Percentiles rank a stretch among this genome's conserved stretches.
Evolutionary conservation across 306 rosid genomes (phyloP).

Genomic region (Canavalia gladiata): DNA sequence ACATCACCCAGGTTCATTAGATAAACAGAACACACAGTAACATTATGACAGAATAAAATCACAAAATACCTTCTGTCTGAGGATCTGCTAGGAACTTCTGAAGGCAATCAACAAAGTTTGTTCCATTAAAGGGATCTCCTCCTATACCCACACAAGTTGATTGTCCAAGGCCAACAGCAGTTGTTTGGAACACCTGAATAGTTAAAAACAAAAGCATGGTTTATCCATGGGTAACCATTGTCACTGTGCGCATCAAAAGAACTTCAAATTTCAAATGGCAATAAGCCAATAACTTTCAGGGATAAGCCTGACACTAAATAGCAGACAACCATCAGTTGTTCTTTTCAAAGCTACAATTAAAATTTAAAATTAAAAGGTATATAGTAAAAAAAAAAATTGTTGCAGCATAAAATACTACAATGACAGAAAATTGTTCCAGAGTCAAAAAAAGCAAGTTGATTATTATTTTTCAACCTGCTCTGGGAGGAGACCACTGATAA

Average conservation of each 20-base stretch:
- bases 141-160: slow-evolving; percentile 99
- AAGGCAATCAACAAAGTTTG: slow-evolving; percentile 97
- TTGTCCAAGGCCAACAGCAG: slow-evolving; percentile 99
- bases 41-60: slow-evolving; percentile 16
- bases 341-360: slow-evolving; percentile 11
- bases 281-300: background rate
- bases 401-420: background rate
- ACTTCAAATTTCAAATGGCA: slow-evolving; percentile 43
- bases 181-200: slow-evolving; percentile 94
- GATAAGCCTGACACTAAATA: slow-evolving; percentile 33
- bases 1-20: background rate
- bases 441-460: background rate
- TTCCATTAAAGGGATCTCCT: slow-evolving; percentile 99
- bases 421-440: background rate
- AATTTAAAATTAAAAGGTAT: background rate
- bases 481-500: slow-evolving; percentile 22
- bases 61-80: slow-evolving; percentile 86
- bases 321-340: slow-evolving; percentile 10
- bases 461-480: slow-evolving; percentile 3
- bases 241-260: slow-evolving; percentile 33
- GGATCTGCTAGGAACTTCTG: slow-evolving; percentile 85
- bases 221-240: slow-evolving; percentile 42
- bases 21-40: slow-evolving; percentile 15
- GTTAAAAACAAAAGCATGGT: slow-evolving; percentile 25
- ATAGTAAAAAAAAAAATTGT: background rate